Evolutionary conservation across 2,329 filamentous ascomycete species (phyloP).

Genomic region (Grosmannia clavigera): DNA sequence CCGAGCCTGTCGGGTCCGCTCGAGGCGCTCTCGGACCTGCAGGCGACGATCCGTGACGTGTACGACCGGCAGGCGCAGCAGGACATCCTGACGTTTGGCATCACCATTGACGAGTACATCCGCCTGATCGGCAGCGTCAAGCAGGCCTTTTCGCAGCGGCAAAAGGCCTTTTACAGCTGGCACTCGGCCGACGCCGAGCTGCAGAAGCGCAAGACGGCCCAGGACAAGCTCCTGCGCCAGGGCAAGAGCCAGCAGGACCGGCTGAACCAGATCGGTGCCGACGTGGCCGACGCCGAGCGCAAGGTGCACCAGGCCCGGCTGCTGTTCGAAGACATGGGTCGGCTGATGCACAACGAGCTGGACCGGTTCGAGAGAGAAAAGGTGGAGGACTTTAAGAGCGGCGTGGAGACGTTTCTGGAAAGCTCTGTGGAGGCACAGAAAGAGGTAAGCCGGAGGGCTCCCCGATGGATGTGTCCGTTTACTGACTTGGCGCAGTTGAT

Average conservation of each 20-base stretch:
- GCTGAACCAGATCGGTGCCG: slow-evolving; percentile 79
- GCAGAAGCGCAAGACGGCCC: slow-evolving; percentile 74
- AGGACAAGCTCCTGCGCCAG: slow-evolving; percentile 91
- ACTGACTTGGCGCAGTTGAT: slow-evolving; percentile 34
- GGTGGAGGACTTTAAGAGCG: slow-evolving; percentile 97
- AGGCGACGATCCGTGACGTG: slow-evolving; percentile 85
- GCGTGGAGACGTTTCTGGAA: slow-evolving; percentile 94
- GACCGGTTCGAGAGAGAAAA: slow-evolving; percentile 95
- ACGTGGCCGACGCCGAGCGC: slow-evolving; percentile 89
- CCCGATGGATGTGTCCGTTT: neutral
- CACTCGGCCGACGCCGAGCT: slow-evolving; percentile 81
- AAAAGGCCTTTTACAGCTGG: slow-evolving; percentile 94
- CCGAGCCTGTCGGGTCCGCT: slow-evolving; percentile 78
- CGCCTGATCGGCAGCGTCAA: slow-evolving; percentile 92
- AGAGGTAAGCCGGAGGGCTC: slow-evolving; percentile 52
- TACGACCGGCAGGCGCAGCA: slow-evolving; percentile 97
- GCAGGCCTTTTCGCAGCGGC: slow-evolving; percentile 79
- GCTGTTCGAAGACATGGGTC: slow-evolving; percentile 94
- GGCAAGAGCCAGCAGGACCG: slow-evolving; percentile 94
- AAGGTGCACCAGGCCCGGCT: slow-evolving; percentile 83
- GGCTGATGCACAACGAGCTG: slow-evolving; percentile 79
- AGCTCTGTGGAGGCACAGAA: slow-evolving; percentile 97
- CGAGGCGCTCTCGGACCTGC: slow-evolving; percentile 83
- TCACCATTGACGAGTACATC: slow-evolving; percentile 97
- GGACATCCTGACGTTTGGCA: slow-evolving; percentile 88